Percentiles rank a stretch among this genome's conserved stretches.
These are phyloP conservation scores for Xylaria castorea DNA, from an alignment of 495 filamentous ascomycete species.

Conservation along the genomic window DNA sequence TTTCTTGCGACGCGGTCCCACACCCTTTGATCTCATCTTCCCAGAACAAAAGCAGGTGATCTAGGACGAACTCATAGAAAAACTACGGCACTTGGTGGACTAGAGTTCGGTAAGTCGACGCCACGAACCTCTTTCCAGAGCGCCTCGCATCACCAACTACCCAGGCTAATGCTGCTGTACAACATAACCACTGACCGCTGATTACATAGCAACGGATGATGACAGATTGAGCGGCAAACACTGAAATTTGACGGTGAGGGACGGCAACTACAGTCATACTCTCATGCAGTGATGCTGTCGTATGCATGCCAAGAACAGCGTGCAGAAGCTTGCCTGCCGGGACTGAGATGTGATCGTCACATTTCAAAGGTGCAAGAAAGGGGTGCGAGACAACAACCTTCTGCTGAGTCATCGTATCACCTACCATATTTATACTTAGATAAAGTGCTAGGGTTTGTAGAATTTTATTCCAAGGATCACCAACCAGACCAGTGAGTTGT, in stretches of 20 bases:
- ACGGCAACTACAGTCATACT: neutral
- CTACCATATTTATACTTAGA: neutral
- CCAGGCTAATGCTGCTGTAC: neutral
- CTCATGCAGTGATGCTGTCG: neutral
- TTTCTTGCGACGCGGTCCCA: neutral
- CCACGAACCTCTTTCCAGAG: neutral
- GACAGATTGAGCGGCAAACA: neutral
- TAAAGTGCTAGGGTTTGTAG: neutral
- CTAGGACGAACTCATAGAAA: neutral
- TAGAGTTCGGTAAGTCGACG: neutral
- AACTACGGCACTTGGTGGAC: neutral
- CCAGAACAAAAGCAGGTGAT: neutral
- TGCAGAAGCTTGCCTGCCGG: slow-evolving; percentile 14
- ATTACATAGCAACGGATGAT: neutral
- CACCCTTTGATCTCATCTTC: neutral
- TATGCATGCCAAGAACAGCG: neutral
- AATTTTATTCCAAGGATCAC: neutral
- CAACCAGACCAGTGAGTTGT: too few relatives aligned
- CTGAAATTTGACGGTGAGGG: neutral
- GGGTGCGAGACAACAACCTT: too few relatives aligned
- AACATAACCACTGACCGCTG: neutral
- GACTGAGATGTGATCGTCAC: neutral
- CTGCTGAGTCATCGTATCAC: neutral
- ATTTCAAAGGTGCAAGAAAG: too few relatives aligned
- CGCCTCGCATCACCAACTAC: neutral